Evolutionary conservation across 2,329 filamentous ascomycete species (phyloP), one percentile per base, ranked within the genome.

Genomic region (Monascus ruber): DNA sequence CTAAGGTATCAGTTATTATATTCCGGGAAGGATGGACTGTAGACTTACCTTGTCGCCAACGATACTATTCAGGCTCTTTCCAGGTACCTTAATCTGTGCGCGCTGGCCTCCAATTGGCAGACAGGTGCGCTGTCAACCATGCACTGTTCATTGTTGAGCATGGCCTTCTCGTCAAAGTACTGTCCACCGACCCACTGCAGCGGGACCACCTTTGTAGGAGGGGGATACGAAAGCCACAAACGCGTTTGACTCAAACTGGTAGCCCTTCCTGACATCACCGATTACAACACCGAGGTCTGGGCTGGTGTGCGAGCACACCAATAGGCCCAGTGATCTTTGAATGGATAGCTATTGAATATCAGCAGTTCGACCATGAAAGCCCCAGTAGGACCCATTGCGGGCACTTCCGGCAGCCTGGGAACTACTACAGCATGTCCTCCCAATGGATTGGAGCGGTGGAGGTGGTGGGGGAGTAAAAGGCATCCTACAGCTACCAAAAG

Each of bases 241-340:
- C 17, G 17, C 17, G 17, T 17, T 17, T 17, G 17, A 17, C 38
- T 62, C 48, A 11, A 60, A 48, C 6, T 27, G 27, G 41, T 62
- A 62, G 1, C 59, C 59, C 31, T 47, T 52, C 26, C 37, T 39
- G 17, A 63, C 59, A 38, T 58, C 52, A 1, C 60, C 58, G 2
- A 46, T 45, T 26, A 47, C 11, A 5, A 56, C 50, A 4, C 59
- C 58, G 2, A 52, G n/a, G 5, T 50, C 31, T 1, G 44, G 35
- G n/a, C 50, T 10, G 0, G 5, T 1, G 3, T 35, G 42, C 0
- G 54, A 55, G 24, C 37, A 32, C 1, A 62, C 35, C 33, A 42
- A 63, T 59, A 63, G 1, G 55, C 54, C 59, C 59, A 64, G 46
- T 63, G 57, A 37, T 64, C 52, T 34, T 58, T 59, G 46, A 60